phyloP scores from a whole-genome alignment of 2,329 filamentous ascomycete genomes.

The Blastomyces parvus region DNA sequence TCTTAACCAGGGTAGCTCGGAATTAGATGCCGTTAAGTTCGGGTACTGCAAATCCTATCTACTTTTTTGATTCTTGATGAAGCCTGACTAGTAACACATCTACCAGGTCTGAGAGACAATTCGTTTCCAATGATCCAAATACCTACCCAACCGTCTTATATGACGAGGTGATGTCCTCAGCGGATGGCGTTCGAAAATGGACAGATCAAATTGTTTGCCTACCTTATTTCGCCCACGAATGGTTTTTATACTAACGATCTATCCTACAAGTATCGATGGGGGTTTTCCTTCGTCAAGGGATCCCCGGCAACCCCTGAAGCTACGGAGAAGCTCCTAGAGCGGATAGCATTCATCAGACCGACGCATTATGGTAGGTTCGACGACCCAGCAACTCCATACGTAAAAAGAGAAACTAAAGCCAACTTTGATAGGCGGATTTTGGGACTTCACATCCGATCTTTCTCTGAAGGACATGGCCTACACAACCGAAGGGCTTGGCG shows the following conservation, averaged over 20 bases:
- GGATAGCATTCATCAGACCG: slow-evolving; percentile 74
- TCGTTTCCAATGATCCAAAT: slow-evolving; percentile 23
- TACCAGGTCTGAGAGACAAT: slow-evolving; percentile 13
- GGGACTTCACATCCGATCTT: slow-evolving; percentile 83
- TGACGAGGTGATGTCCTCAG: slow-evolving; percentile 50
- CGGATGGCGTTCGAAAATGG: slow-evolving; percentile 50
- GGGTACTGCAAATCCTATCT: neutral
- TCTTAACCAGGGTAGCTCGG: neutral
- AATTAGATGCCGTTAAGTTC: neutral
- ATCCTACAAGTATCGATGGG: slow-evolving; percentile 49
- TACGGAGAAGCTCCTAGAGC: slow-evolving; percentile 65
- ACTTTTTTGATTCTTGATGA: neutral
- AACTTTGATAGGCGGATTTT: slow-evolving; percentile 48
- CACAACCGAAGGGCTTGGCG: slow-evolving; percentile 69
- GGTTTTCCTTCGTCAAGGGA: slow-evolving; percentile 67
- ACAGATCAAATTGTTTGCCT: slow-evolving; percentile 49
- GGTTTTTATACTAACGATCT: slow-evolving; percentile 8
- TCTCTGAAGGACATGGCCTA: slow-evolving; percentile 86
- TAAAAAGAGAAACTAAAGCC: neutral
- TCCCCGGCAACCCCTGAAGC: slow-evolving; percentile 60
- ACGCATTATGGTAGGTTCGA: slow-evolving; percentile 79
- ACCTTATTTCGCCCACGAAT: slow-evolving; percentile 10
- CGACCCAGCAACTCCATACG: neutral
- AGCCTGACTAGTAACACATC: neutral
- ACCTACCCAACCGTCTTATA: slow-evolving; percentile 53